These are phyloP conservation scores for Fonsecaea multimorphosa DNA, from an alignment of 2,329 filamentous ascomycete species.

Conservation along the genomic window DNA sequence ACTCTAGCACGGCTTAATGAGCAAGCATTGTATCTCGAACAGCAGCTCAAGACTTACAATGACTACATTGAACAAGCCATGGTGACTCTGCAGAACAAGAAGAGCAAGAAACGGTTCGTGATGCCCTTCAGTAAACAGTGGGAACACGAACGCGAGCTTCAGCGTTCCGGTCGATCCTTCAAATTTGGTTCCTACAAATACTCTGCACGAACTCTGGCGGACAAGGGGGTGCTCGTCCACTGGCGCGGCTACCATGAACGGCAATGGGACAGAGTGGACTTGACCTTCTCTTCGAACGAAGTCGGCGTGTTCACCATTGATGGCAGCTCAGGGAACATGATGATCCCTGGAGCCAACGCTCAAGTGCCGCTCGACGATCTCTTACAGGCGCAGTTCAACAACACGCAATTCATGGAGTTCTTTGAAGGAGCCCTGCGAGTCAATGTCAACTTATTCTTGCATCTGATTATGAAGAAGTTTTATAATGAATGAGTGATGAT, in stretches of 20 bases:
- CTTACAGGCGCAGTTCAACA: slow-evolving; percentile 95
- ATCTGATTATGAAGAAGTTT: slow-evolving; percentile 99
- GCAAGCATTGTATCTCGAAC: slow-evolving; percentile 87
- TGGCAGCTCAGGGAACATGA: slow-evolving; percentile 87
- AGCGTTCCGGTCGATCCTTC: slow-evolving; percentile 88
- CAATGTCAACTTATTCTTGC: slow-evolving; percentile 95
- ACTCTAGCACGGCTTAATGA: slow-evolving; percentile 57
- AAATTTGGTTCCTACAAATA: slow-evolving; percentile 99
- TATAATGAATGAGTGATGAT: slow-evolving; percentile 62
- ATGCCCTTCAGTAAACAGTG: slow-evolving; percentile 98
- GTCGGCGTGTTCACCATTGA: slow-evolving; percentile 94
- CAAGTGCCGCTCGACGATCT: slow-evolving; percentile 90
- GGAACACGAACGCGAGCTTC: slow-evolving; percentile 95
- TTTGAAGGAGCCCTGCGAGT: slow-evolving; percentile 85
- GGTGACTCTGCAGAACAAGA: slow-evolving; percentile 95
- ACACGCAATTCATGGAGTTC: slow-evolving; percentile 92
- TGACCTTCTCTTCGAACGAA: slow-evolving; percentile 92
- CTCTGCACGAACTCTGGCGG: slow-evolving; percentile 82
- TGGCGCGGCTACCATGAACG: slow-evolving; percentile 83
- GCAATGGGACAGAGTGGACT: slow-evolving; percentile 89
- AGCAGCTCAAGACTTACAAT: slow-evolving; percentile 96
- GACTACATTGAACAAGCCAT: slow-evolving; percentile 99
- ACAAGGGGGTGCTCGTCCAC: slow-evolving; percentile 92
- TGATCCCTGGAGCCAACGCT: slow-evolving; percentile 91
- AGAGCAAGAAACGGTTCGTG: slow-evolving; percentile 91